Conservation (phyloP, 2,329 filamentous ascomycete genomes). For the Tolypocladium ophioglossoides region DNA sequence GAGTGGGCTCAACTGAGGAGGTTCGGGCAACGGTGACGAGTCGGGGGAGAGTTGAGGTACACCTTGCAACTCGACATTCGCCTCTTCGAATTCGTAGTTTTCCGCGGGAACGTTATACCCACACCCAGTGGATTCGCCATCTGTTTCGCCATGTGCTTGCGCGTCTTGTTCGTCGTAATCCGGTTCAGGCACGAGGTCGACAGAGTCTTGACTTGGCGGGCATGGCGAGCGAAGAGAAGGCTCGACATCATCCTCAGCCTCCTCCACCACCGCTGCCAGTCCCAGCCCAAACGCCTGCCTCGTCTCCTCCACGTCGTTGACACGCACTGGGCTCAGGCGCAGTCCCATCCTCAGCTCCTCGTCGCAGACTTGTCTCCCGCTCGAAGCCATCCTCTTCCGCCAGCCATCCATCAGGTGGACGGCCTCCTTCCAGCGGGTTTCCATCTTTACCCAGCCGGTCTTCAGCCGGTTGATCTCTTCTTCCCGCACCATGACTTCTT, state of each 20-base stretch:
- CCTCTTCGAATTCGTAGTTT: conserved; percentile 29
- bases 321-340: conserved; percentile 47
- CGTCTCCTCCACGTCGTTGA: conserved; percentile 40
- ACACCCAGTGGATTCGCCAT: conserved; percentile 25
- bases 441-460: conserved; percentile 88
- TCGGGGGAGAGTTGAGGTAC: conserved; percentile 16
- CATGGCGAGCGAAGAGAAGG: conserved; percentile 15
- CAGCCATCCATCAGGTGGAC: conserved; percentile 86
- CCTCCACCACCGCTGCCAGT: conserved; percentile 37
- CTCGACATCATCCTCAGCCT: conserved; percentile 25
- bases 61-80: conserved; percentile 22
- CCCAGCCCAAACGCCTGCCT: conserved; percentile 24
- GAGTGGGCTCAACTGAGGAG: conserved; percentile 39
- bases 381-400: conserved; percentile 68
- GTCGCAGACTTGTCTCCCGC: conserved; percentile 58
- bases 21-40: conserved; percentile 35
- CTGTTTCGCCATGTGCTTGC: not conserved
- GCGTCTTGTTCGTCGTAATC: conserved; percentile 19
- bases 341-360: conserved; percentile 60
- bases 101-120: conserved; percentile 35
- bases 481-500: conserved; percentile 87
- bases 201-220: conserved; percentile 9
- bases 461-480: conserved; percentile 78
- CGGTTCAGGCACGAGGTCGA: conserved; percentile 10
- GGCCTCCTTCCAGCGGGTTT: conserved; percentile 79